Conservation (phyloP, 345 rosid species). For the Barbarea vulgaris region DNA sequence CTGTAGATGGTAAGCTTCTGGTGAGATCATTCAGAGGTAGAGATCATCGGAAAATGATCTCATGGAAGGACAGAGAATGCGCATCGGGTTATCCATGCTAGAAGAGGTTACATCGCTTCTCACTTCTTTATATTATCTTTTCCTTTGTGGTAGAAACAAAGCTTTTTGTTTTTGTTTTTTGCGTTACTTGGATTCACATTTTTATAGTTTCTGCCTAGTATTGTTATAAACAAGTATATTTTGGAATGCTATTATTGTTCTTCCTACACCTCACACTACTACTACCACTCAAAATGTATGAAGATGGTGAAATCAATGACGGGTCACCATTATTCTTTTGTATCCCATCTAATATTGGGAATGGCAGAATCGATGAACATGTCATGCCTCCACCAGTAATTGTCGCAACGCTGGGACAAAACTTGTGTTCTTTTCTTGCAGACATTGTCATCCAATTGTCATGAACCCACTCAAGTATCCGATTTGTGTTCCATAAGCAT, state of each 20-base stretch:
- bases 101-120: slow-evolving; percentile 19
- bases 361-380: slow-evolving; percentile 54
- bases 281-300: slow-evolving; percentile 53
- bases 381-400: slow-evolving; percentile 45
- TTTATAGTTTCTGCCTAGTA: neutral
- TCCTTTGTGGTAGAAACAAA: neutral
- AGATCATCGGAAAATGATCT: slow-evolving; percentile 87
- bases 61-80: slow-evolving; percentile 79
- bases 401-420: slow-evolving; percentile 52
- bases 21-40: slow-evolving; percentile 85
- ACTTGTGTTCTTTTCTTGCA: slow-evolving; percentile 32
- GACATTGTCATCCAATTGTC: slow-evolving; percentile 52
- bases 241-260: slow-evolving; percentile 14
- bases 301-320: slow-evolving; percentile 64
- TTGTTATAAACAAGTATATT: too few relatives aligned
- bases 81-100: slow-evolving; percentile 48
- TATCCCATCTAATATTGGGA: slow-evolving; percentile 59
- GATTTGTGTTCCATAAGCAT: slow-evolving; percentile 49
- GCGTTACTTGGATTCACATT: neutral
- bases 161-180: neutral
- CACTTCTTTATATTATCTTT: neutral
- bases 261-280: slow-evolving; percentile 57
- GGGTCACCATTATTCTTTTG: slow-evolving; percentile 65
- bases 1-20: slow-evolving; percentile 70
- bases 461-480: slow-evolving; percentile 47